Percentiles rank a stretch among this genome's conserved stretches.
Conservation (phyloP, 2,329 filamentous ascomycete species). For the Botrytis aclada region DNA sequence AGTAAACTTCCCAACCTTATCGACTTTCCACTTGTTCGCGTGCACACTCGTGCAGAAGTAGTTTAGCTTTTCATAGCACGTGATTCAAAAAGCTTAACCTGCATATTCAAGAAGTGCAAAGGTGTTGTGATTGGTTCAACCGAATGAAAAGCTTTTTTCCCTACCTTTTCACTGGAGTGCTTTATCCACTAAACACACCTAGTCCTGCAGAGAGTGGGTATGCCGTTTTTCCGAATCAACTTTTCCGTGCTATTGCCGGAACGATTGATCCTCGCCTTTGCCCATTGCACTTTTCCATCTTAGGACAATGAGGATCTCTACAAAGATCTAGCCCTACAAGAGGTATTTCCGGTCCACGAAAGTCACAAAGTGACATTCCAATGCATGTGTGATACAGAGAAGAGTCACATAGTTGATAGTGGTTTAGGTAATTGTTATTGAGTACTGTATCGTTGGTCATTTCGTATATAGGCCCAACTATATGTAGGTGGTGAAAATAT, state of each 20-base stretch:
- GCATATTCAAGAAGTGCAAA: not conserved
- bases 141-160: no score
- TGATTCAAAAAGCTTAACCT: not conserved
- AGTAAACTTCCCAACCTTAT: no score
- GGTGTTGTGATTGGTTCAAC: not conserved
- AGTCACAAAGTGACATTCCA: not conserved
- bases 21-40: no score
- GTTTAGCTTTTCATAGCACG: fast-evolving
- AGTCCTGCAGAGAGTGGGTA: not conserved
- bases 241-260: not conserved
- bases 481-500: not conserved
- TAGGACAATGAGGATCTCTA: not conserved
- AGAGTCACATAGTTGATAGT: not conserved
- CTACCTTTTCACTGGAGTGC: not conserved
- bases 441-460: not conserved
- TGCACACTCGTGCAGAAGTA: not conserved
- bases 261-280: not conserved
- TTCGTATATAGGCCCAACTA: not conserved
- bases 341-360: not conserved
- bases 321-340: not conserved
- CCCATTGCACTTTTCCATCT: not conserved
- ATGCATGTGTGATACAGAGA: not conserved
- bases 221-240: not conserved
- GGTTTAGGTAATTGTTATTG: not conserved
- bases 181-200: not conserved